Percentiles rank a stretch among this genome's conserved stretches.
These are phyloP conservation scores for Fusarium secorum DNA, from an alignment of 2,329 filamentous ascomycete genomes.

Conservation along the genomic window DNA sequence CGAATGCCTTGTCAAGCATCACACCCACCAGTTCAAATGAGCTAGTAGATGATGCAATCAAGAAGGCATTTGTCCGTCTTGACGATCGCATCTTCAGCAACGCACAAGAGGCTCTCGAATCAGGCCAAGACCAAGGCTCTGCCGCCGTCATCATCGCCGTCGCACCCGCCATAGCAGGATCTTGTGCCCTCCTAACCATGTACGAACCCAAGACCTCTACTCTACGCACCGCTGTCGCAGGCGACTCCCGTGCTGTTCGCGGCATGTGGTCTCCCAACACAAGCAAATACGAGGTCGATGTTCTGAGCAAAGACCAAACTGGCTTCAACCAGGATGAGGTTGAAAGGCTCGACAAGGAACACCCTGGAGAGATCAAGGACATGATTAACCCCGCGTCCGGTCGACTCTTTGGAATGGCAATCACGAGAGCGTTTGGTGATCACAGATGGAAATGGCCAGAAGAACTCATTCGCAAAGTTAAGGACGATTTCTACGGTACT, in stretches of 20 bases:
- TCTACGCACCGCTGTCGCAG: slow-evolving; percentile 70
- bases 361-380: slow-evolving; percentile 68
- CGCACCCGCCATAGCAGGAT: slow-evolving; percentile 57
- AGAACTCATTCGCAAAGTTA: slow-evolving; percentile 47
- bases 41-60: slow-evolving; percentile 62
- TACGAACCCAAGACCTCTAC: slow-evolving; percentile 63
- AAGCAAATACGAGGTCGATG: slow-evolving; percentile 57
- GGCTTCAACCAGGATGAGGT: slow-evolving; percentile 68
- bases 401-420: slow-evolving; percentile 66
- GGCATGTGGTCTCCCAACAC: slow-evolving; percentile 56
- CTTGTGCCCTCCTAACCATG: slow-evolving; percentile 69
- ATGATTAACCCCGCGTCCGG: slow-evolving; percentile 59
- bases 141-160: slow-evolving; percentile 45
- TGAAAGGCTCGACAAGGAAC: slow-evolving; percentile 60
- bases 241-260: slow-evolving; percentile 72
- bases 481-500: slow-evolving; percentile 59
- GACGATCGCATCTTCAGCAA: slow-evolving; percentile 63
- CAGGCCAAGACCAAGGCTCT: slow-evolving; percentile 40
- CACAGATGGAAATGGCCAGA: slow-evolving; percentile 72
- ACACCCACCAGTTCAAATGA: slow-evolving; percentile 49
- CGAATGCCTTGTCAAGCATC: slow-evolving; percentile 46
- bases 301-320: slow-evolving; percentile 71
- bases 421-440: slow-evolving; percentile 74
- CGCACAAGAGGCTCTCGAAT: slow-evolving; percentile 46
- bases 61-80: slow-evolving; percentile 62